A percentile compares a stretch with the other conserved stretches of the same genome.
Evolutionary conservation across 768 basidiomycete species (phyloP).

Genomic region (Lactarius sanguifluus): DNA sequence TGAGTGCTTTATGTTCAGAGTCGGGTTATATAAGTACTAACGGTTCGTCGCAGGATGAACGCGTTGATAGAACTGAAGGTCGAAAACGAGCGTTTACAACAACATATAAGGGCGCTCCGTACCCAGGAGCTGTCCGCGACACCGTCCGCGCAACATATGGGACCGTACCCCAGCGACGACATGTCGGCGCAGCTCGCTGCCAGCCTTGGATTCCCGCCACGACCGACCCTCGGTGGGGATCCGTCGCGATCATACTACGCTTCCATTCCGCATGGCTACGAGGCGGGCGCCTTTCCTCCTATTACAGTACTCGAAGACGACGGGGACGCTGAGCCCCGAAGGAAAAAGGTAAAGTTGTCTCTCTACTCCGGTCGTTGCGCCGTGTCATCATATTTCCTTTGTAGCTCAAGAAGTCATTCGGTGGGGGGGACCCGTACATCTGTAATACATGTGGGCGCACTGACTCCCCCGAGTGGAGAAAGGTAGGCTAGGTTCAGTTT

Average conservation of each 20-base stretch:
- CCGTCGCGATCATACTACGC: slow-evolving; percentile 22
- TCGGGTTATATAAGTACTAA: slow-evolving; percentile 8
- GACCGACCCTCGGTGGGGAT: slow-evolving; percentile 13
- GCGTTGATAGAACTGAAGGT: slow-evolving; percentile 80
- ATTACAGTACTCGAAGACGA: slow-evolving; percentile 42
- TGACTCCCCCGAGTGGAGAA: slow-evolving; percentile 97
- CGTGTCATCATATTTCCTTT: background rate
- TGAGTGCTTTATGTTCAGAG: slow-evolving; percentile 36
- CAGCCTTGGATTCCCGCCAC: slow-evolving; percentile 17
- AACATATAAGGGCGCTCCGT: slow-evolving; percentile 51
- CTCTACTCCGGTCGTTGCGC: background rate
- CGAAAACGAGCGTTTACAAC: slow-evolving; percentile 80
- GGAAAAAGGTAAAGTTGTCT: slow-evolving; percentile 55
- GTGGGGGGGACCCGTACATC: slow-evolving; percentile 66
- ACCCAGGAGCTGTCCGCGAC: slow-evolving; percentile 28
- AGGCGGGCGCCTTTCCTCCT: slow-evolving; percentile 12
- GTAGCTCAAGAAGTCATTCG: slow-evolving; percentile 41
- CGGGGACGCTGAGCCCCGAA: slow-evolving; percentile 53
- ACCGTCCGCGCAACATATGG: slow-evolving; percentile 26
- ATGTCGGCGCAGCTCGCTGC: slow-evolving; percentile 18
- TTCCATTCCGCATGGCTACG: slow-evolving; percentile 19
- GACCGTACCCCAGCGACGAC: slow-evolving; percentile 22
- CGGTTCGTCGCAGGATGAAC: slow-evolving; percentile 51
- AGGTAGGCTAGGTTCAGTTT: slow-evolving; percentile 42
- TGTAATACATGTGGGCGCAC: slow-evolving; percentile 93